phyloP scores from a whole-genome alignment of 2,329 filamentous ascomycete species.

The Fusarium hostae region DNA sequence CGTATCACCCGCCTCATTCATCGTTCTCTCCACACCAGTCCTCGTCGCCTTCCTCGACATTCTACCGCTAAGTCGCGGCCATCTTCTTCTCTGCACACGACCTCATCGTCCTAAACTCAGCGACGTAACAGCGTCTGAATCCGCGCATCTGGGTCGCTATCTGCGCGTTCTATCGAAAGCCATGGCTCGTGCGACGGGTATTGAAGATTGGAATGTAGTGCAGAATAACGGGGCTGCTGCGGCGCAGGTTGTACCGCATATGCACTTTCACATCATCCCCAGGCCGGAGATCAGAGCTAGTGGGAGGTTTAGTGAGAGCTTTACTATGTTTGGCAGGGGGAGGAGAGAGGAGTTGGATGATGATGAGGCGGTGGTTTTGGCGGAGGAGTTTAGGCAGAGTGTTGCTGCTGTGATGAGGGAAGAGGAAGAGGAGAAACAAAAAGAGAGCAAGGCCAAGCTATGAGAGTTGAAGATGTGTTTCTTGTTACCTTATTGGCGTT shows the following conservation, averaged over 20 bases:
- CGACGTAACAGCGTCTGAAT: slow-evolving; percentile 72
- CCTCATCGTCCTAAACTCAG: slow-evolving; percentile 81
- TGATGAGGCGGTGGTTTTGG: slow-evolving; percentile 73
- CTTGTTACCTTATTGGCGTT: slow-evolving; percentile 17
- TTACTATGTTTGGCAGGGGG: slow-evolving; percentile 85
- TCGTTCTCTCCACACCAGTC: slow-evolving; percentile 81
- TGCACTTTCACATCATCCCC: slow-evolving; percentile 95
- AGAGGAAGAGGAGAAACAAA: slow-evolving; percentile 33
- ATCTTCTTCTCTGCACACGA: slow-evolving; percentile 84
- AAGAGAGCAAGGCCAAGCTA: slow-evolving; percentile 51
- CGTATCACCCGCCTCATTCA: slow-evolving; percentile 61
- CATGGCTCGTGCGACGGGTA: slow-evolving; percentile 74
- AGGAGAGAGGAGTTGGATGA: slow-evolving; percentile 80
- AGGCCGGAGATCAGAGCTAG: slow-evolving; percentile 73
- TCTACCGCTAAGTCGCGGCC: slow-evolving; percentile 84
- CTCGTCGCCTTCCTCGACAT: slow-evolving; percentile 94
- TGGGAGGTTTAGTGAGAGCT: slow-evolving; percentile 68
- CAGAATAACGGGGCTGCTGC: slow-evolving; percentile 94
- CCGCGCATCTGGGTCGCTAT: slow-evolving; percentile 72
- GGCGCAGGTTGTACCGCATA: slow-evolving; percentile 91
- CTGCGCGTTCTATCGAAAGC: slow-evolving; percentile 79
- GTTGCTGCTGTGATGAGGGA: slow-evolving; percentile 61
- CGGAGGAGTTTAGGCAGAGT: slow-evolving; percentile 62
- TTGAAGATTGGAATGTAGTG: slow-evolving; percentile 92
- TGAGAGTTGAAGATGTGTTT: slow-evolving; percentile 39